Evolutionary conservation across 371 early-diverging fungal species (phyloP).

Genomic region (Mortierella sp.): DNA sequence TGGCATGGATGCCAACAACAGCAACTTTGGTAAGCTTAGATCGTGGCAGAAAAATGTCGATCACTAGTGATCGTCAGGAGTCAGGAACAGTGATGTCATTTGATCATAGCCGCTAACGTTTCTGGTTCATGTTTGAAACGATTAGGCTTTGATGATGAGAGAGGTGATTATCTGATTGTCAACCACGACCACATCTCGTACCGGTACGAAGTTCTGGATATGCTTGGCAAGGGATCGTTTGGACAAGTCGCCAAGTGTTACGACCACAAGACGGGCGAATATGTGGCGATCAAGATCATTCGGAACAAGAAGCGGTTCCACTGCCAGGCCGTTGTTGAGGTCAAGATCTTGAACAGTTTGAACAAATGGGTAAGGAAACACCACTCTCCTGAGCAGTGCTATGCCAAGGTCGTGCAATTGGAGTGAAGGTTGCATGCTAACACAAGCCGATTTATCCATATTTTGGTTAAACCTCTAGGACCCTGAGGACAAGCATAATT

Average conservation of each 20-base stretch:
- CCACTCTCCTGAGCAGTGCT: neutral
- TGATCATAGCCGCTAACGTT: neutral
- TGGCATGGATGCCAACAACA: slow-evolving; percentile 61
- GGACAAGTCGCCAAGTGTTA: slow-evolving; percentile 96
- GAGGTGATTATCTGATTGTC: slow-evolving; percentile 92
- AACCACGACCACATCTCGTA: slow-evolving; percentile 91
- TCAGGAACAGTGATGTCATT: neutral
- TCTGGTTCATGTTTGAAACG: neutral
- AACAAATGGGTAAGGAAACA: slow-evolving; percentile 70
- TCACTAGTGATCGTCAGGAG: neutral
- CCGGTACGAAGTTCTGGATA: slow-evolving; percentile 91
- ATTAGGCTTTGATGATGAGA: slow-evolving; percentile 91
- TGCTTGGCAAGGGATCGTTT: slow-evolving; percentile 97
- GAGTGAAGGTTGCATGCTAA: neutral
- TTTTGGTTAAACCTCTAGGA: slow-evolving; percentile 68
- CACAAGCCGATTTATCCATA: too few species aligned
- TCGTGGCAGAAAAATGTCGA: neutral
- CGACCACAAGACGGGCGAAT: slow-evolving; percentile 89
- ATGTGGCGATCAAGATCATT: slow-evolving; percentile 96
- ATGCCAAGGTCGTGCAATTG: neutral
- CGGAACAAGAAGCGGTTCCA: slow-evolving; percentile 96
- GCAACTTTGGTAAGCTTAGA: slow-evolving; percentile 67
- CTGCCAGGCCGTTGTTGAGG: slow-evolving; percentile 95
- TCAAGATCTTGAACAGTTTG: slow-evolving; percentile 87
- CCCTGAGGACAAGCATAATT: slow-evolving; percentile 83